These are phyloP conservation scores for Monosporozyma unispora DNA, from an alignment of 805 yeast genomes.

Conservation along the genomic window DNA sequence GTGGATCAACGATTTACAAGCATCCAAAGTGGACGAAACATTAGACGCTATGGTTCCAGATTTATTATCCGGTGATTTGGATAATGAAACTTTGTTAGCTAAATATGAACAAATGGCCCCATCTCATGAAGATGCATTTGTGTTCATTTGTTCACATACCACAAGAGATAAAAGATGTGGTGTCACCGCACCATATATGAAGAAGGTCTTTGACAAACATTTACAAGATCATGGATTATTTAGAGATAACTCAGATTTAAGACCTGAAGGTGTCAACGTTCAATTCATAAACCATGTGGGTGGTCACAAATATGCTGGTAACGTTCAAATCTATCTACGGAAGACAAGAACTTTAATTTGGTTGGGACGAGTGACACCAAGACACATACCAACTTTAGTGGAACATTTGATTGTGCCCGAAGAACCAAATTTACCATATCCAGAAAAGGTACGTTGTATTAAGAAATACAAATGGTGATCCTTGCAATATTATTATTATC, in stretches of 20 bases:
- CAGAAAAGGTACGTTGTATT: slow-evolving; percentile 48
- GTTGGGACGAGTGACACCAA: slow-evolving; percentile 81
- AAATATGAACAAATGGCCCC: slow-evolving; percentile 28
- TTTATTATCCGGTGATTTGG: slow-evolving; percentile 24
- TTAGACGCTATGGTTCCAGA: slow-evolving; percentile 38
- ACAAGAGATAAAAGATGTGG: slow-evolving; percentile 94
- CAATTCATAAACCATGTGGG: slow-evolving; percentile 81
- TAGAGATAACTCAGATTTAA: slow-evolving; percentile 68
- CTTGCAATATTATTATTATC: no score
- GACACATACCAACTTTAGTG: slow-evolving; percentile 63
- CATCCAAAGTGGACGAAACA: slow-evolving; percentile 36
- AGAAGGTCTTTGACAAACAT: slow-evolving; percentile 63
- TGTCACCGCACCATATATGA: slow-evolving; percentile 84
- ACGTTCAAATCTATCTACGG: slow-evolving; percentile 65
- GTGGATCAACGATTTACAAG: slow-evolving; percentile 48
- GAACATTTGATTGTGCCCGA: slow-evolving; percentile 64
- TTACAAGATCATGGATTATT: slow-evolving; percentile 62
- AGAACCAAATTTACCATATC: slow-evolving; percentile 60
- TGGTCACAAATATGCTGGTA: slow-evolving; percentile 92
- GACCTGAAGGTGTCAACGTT: slow-evolving; percentile 68
- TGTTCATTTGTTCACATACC: slow-evolving; percentile 79
- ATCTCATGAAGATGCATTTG: slow-evolving; percentile 37
- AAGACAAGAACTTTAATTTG: slow-evolving; percentile 50
- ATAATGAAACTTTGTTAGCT: slow-evolving; percentile 25
- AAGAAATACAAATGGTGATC: slow-evolving; percentile 35